Evolutionary conservation across 2,329 filamentous ascomycete species (phyloP), one percentile per base, ranked within the genome.

Genomic region (Zelopaecilomyces penicillatus): DNA sequence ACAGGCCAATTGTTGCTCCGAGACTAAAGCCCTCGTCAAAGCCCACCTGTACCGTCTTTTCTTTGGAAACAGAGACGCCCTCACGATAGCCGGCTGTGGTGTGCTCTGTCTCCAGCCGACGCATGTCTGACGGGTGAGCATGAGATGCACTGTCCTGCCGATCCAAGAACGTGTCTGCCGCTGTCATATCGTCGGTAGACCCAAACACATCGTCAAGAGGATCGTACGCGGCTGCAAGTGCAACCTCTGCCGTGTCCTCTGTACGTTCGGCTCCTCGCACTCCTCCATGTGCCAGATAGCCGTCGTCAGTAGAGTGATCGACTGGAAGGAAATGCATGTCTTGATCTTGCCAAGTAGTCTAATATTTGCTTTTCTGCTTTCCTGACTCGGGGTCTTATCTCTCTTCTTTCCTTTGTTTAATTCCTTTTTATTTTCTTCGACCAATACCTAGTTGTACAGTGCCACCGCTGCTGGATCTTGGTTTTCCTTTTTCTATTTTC

Each of bases 1-100:
- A 74, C 51, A 85, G 63, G 0, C 91, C 93, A 30, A 97, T 68
- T 42, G 83, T 81, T 1, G 88, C 90, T 9, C 93, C 93, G 0
- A 97, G 72, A 10, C 80, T 74, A 61, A 89, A 97, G 0, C 91
- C 91, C 52, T 91, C 87, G 61, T 98, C 93, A 59, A 98, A 97
- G 0, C 91, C 91, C 10, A 74, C 73, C 65, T 98, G 93, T 28
- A 96, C 79, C 56, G 81, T 84, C 39, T 74, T 67, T 28, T 78
- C 77, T 62, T 97, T 97, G 30, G 85, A 85, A 3, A 70, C 70
- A 0, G 83, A 76, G 43, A 97, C 77, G 37, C 91, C 93, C 57
- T 96, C 90, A 47, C 91, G 83, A 66, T 97, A 97, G 19, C 93
- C 93, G 34, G 86, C 82, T 6, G 86, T 96, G 42, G 80, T 76